A percentile compares a stretch with the other conserved stretches of the same genome.
Evolutionary conservation across 257 asterid species (phyloP).

Genomic region (Nicotiana sylvestris): DNA sequence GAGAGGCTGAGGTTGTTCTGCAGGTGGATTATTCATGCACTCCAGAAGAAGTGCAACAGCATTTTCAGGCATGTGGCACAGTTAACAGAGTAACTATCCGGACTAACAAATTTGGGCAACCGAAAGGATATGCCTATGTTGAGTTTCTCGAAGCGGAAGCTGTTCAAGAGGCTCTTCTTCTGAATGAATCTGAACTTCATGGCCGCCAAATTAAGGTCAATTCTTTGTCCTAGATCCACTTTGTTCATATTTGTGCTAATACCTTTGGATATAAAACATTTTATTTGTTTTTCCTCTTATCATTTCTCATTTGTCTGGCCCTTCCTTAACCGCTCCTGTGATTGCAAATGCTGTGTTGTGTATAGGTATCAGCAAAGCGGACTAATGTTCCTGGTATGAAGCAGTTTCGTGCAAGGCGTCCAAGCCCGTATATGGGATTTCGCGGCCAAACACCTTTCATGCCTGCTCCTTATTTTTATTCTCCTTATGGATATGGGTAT

Average conservation of each 20-base stretch:
- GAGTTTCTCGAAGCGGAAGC: conserved; percentile 81
- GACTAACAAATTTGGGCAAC: conserved; percentile 71
- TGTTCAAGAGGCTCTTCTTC: conserved; percentile 64
- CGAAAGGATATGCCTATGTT: conserved; percentile 79
- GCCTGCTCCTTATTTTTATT: conserved; percentile 42
- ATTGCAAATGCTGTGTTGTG: background rate
- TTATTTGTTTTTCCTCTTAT: background rate
- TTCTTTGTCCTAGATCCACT: background rate
- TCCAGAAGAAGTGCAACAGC: conserved; percentile 86
- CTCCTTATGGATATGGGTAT: conserved; percentile 71
- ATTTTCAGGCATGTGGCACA: conserved; percentile 76
- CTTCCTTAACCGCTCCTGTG: background rate
- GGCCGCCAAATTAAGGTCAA: conserved; percentile 75
- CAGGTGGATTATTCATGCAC: conserved; percentile 60
- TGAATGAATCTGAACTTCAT: conserved; percentile 77
- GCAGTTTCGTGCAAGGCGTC: conserved; percentile 53
- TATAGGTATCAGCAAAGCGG: conserved; percentile 71
- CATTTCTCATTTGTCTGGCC: background rate
- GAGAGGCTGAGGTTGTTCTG: background rate
- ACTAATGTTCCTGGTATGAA: conserved; percentile 83
- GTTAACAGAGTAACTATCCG: conserved; percentile 80
- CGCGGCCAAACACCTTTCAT: conserved; percentile 46
- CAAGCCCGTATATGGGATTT: conserved; percentile 47
- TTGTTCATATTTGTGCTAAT: background rate
- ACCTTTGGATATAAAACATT: background rate